These are phyloP conservation scores for Quercus alba DNA, from an alignment of 306 rosid genomes.

Conservation along the genomic window DNA sequence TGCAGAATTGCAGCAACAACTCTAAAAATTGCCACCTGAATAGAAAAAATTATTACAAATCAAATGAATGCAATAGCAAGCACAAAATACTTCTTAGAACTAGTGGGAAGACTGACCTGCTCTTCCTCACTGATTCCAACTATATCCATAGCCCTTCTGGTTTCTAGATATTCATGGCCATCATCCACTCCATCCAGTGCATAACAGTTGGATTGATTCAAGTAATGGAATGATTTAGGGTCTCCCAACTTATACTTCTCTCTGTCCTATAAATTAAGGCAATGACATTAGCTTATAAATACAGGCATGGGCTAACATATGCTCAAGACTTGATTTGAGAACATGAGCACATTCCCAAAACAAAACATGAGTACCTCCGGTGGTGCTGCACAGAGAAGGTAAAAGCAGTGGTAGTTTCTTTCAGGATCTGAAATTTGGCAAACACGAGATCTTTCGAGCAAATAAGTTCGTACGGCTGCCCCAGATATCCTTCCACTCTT, in stretches of 20 bases:
- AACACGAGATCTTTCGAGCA: conserved; percentile 99
- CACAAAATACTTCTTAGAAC: conserved; percentile 6
- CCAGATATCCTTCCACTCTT: conserved; percentile 99
- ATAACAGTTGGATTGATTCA: conserved; percentile 85
- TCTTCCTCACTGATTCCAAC: conserved; percentile 98
- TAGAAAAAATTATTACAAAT: conserved; percentile 25
- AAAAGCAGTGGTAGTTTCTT: conserved; percentile 98
- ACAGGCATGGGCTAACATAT: neutral
- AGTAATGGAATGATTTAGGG: conserved; percentile 91
- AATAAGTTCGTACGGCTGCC: conserved; percentile 91
- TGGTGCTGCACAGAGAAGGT: conserved; percentile 98
- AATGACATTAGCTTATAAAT: conserved; percentile 2
- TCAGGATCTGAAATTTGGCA: conserved; percentile 98
- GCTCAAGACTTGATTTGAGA: conserved; percentile 3
- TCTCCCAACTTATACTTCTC: conserved; percentile 78
- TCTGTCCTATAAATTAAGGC: conserved; percentile 52
- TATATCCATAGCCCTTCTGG: conserved; percentile 98
- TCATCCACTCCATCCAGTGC: conserved; percentile 92
- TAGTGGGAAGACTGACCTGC: conserved; percentile 55
- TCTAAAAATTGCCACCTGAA: conserved; percentile 94
- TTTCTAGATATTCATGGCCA: conserved; percentile 85
- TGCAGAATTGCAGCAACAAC: conserved; percentile 97
- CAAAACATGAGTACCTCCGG: conserved; percentile 62
- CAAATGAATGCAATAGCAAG: conserved; percentile 21
- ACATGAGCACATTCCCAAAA: conserved; percentile 15